phyloP scores from a whole-genome alignment of 2,329 filamentous ascomycete species.

The Penicillium sp. region DNA sequence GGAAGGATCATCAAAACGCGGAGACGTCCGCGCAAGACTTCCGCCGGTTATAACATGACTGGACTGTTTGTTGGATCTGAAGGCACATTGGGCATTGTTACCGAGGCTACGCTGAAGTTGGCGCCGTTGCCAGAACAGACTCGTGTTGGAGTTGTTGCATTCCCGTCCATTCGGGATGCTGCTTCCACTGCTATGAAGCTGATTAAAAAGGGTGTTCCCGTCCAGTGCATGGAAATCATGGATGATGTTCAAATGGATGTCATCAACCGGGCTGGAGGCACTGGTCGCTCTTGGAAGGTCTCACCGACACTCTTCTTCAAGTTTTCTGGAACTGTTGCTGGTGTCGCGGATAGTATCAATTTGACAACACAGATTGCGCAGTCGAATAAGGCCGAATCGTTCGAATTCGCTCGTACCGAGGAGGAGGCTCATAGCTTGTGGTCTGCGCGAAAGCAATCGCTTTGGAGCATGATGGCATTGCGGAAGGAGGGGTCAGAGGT shows the following conservation, averaged over 20 bases:
- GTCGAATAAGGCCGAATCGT: slow-evolving; percentile 56
- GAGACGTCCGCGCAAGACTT: slow-evolving; percentile 66
- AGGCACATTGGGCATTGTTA: slow-evolving; percentile 70
- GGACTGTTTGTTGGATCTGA: slow-evolving; percentile 70
- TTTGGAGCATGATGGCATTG: slow-evolving; percentile 63
- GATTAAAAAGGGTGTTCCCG: slow-evolving; percentile 64
- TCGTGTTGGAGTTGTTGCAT: slow-evolving; percentile 65
- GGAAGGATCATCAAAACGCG: slow-evolving; percentile 64
- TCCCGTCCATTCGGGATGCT: slow-evolving; percentile 60
- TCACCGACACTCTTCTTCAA: slow-evolving; percentile 49
- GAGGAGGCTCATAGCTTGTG: slow-evolving; percentile 59
- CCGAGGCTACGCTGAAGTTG: slow-evolving; percentile 69
- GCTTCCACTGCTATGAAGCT: slow-evolving; percentile 65
- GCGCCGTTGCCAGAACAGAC: slow-evolving; percentile 64
- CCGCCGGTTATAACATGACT: slow-evolving; percentile 72
- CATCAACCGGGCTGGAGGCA: slow-evolving; percentile 66
- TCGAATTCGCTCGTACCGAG: slow-evolving; percentile 57
- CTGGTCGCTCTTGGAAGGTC: slow-evolving; percentile 50
- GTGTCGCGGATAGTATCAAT: slow-evolving; percentile 75
- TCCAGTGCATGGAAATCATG: slow-evolving; percentile 67
- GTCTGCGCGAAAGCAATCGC: slow-evolving; percentile 61
- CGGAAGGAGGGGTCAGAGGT: slow-evolving; percentile 58
- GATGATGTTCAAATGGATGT: slow-evolving; percentile 66
- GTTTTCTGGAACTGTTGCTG: slow-evolving; percentile 73
- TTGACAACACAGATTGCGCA: slow-evolving; percentile 69